phyloP scores from a whole-genome alignment of 2,329 filamentous ascomycete species.

The Pezicula neosporulosa region DNA sequence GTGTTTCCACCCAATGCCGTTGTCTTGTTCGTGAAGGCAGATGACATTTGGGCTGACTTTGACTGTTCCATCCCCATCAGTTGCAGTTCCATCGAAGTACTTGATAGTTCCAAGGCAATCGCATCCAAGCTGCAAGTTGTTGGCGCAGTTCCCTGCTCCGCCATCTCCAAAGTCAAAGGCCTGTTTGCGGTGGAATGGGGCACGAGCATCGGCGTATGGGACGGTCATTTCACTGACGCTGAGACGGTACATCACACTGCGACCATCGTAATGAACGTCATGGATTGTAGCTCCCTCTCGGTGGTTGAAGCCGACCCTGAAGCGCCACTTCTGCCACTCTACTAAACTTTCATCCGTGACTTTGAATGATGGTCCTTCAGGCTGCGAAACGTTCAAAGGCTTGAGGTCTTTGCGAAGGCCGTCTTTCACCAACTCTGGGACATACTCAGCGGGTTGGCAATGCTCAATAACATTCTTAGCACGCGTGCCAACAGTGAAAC shows the following conservation, averaged over 20 bases:
- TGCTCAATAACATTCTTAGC: constrained; percentile 40
- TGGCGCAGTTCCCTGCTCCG: constrained; percentile 60
- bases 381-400: constrained; percentile 58
- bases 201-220: constrained; percentile 59
- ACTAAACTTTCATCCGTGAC: constrained; percentile 40
- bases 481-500: constrained; percentile 37
- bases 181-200: constrained; percentile 62
- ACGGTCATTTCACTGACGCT: constrained; percentile 60
- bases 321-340: constrained; percentile 56
- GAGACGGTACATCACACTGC: constrained; percentile 55
- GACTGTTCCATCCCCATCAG: constrained; percentile 50
- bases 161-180: constrained; percentile 69
- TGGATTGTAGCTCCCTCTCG: constrained; percentile 59
- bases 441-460: constrained; percentile 31
- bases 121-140: constrained; percentile 64
- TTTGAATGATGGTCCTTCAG: constrained; percentile 58
- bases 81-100: constrained; percentile 55
- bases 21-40: constrained; percentile 68
- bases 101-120: constrained; percentile 68
- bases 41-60: constrained; percentile 55
- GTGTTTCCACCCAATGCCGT: constrained; percentile 68
- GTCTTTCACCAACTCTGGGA: constrained; percentile 36
- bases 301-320: constrained; percentile 58
- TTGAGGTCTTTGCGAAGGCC: constrained; percentile 46
- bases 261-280: constrained; percentile 55